Conservation (phyloP, 2,329 filamentous ascomycete species). For the Fusarium tricinctum region DNA sequence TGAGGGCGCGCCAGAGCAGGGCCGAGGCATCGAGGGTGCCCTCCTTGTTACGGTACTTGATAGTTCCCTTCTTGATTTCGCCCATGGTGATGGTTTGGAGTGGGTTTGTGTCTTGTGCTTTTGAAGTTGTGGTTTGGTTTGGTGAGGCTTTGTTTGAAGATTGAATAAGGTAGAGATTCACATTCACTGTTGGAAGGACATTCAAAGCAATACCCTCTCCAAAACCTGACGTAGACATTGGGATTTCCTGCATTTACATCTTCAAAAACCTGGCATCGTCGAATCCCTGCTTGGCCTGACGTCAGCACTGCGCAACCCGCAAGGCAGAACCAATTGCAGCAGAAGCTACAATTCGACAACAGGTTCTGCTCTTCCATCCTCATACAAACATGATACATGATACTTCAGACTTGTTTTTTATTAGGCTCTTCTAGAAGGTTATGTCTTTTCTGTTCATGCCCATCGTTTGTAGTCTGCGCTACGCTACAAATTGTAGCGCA, state of each 20-base stretch:
- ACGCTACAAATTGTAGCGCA: not conserved
- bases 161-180: constrained; percentile 5
- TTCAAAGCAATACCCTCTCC: not conserved
- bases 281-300: constrained; percentile 48
- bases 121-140: not conserved
- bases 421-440: not conserved
- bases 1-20: constrained; percentile 55
- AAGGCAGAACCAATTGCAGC: constrained; percentile 33
- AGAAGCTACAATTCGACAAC: not conserved
- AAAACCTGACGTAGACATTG: constrained; percentile 38
- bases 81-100: constrained; percentile 24
- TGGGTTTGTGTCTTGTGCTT: constrained; percentile 4
- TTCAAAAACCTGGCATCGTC: constrained; percentile 45
- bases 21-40: constrained; percentile 54
- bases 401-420: not conserved
- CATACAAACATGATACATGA: not conserved
- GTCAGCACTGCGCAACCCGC: constrained; percentile 45
- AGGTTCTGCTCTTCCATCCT: constrained; percentile 6
- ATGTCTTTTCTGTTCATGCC: not conserved
- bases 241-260: constrained; percentile 26
- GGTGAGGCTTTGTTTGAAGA: not conserved
- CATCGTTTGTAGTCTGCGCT: not conserved
- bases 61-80: constrained; percentile 48
- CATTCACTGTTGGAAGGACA: not conserved
- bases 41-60: constrained; percentile 55